Percentiles rank a stretch among this genome's conserved stretches.
Conservation (phyloP, 1,139 yeast species). For the Saccharomyces pastorianus region DNA sequence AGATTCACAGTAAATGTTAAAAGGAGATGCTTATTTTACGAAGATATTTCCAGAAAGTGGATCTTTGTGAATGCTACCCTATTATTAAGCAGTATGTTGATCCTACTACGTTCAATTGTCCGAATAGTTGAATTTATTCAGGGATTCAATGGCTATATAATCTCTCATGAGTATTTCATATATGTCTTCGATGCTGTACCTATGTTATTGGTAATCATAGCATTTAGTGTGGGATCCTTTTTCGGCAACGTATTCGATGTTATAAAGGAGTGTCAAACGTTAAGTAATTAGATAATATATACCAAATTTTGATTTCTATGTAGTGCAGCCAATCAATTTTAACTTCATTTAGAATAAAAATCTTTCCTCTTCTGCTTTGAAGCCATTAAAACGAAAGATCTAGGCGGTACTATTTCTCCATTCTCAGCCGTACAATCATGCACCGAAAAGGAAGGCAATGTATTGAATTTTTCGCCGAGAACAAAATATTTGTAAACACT, state of each 20-base stretch:
- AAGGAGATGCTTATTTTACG: slow-evolving; percentile 2
- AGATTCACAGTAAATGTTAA: slow-evolving; percentile 14
- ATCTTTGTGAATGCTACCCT: slow-evolving; percentile 21
- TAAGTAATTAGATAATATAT: no score
- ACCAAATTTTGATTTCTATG: no score
- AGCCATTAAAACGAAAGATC: not conserved
- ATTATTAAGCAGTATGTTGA: slow-evolving; percentile 30
- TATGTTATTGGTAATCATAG: slow-evolving; percentile 20
- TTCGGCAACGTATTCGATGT: not conserved
- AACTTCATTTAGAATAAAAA: no score
- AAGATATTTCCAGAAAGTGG: slow-evolving; percentile 25
- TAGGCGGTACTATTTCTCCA: no score
- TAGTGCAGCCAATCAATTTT: no score
- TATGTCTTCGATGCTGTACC: slow-evolving; percentile 35
- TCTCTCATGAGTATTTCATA: slow-evolving; percentile 34
- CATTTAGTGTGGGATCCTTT: slow-evolving; percentile 4
- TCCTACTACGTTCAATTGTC: slow-evolving; percentile 37
- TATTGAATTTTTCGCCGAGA: no score
- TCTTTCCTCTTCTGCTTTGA: no score
- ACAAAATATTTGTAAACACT: no score
- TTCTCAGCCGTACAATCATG: no score
- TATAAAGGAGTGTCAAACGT: not conserved
- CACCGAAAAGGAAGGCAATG: no score
- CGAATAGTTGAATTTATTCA: slow-evolving; percentile 36
- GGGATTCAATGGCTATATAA: slow-evolving; percentile 35